phyloP scores from a whole-genome alignment of 2,329 filamentous ascomycete species.

The Bipolaris zeicola region DNA sequence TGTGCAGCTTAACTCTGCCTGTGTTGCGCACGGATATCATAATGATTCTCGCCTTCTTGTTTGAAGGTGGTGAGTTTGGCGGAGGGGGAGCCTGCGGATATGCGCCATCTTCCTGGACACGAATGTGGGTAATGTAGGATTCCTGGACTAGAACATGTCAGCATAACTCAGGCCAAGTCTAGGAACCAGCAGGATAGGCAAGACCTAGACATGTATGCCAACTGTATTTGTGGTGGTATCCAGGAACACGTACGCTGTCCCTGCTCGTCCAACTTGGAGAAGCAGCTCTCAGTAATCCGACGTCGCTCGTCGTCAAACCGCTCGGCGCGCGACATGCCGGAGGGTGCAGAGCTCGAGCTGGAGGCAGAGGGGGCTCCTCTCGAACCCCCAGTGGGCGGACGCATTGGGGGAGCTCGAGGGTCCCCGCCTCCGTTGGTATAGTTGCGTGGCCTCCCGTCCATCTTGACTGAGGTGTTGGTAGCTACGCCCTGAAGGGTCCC shows the following conservation, averaged over 20 bases:
- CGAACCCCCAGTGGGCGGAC: conserved; percentile 35
- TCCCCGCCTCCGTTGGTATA: conserved; percentile 37
- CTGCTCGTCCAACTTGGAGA: conserved; percentile 85
- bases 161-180: neutral
- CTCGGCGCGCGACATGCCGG: conserved; percentile 66
- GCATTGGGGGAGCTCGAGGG: conserved; percentile 28
- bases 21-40: conserved; percentile 93
- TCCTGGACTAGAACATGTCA: conserved; percentile 67
- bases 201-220: neutral
- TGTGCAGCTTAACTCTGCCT: conserved; percentile 92
- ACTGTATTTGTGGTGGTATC: neutral
- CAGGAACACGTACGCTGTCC: conserved; percentile 71
- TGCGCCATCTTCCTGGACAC: conserved; percentile 82
- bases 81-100: conserved; percentile 86
- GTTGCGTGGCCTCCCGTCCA: conserved; percentile 45
- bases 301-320: conserved; percentile 96
- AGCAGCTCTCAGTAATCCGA: conserved; percentile 93
- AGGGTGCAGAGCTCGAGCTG: conserved; percentile 33
- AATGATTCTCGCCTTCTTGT: conserved; percentile 88
- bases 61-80: conserved; percentile 71
- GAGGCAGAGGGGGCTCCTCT: conserved; percentile 35
- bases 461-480: conserved; percentile 16
- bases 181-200: neutral
- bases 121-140: conserved; percentile 97
- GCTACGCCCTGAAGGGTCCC: neutral